phyloP scores from a whole-genome alignment of 2,329 filamentous ascomycete species.

The Trichothecium sympodiale region DNA sequence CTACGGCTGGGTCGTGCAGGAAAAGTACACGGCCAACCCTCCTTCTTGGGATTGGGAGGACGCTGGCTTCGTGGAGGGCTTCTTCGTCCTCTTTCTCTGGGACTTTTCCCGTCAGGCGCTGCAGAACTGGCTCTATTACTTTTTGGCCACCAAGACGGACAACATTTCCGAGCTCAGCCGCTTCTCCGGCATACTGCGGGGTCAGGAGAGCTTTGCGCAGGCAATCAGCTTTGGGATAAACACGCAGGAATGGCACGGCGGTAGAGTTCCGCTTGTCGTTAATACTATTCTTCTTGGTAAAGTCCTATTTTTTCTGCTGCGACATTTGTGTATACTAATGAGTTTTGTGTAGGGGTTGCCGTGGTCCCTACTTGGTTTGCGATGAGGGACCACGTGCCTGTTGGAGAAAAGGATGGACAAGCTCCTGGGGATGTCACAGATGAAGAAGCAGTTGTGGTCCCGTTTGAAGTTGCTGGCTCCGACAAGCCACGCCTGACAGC shows the following conservation, averaged over 20 bases:
- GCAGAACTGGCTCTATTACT: slow-evolving; percentile 46
- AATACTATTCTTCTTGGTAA: slow-evolving; percentile 27
- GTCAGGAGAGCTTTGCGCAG: slow-evolving; percentile 29
- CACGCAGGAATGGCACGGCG: slow-evolving; percentile 23
- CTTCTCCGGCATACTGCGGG: slow-evolving; percentile 25
- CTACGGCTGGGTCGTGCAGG: slow-evolving; percentile 17
- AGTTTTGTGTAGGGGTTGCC: too few species aligned
- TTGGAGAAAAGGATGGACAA: too few species aligned
- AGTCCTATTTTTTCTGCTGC: slow-evolving; percentile 3
- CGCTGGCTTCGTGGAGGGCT: slow-evolving; percentile 10
- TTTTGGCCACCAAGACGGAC: slow-evolving; percentile 42
- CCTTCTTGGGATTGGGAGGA: slow-evolving; percentile 17
- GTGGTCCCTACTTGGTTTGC: too few species aligned
- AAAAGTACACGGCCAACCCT: slow-evolving; percentile 12
- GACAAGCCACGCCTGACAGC: too few species aligned
- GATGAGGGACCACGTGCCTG: too few species aligned
- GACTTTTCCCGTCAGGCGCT: slow-evolving; percentile 27
- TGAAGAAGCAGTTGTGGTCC: too few species aligned
- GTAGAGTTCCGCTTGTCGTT: slow-evolving; percentile 24
- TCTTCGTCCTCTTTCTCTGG: slow-evolving; percentile 2
- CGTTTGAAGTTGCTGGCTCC: too few species aligned
- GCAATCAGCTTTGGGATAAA: slow-evolving; percentile 27
- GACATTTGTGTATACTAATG: too few species aligned
- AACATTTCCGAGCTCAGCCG: slow-evolving; percentile 40
- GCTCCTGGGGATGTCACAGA: too few species aligned